A percentile compares a stretch with the other conserved stretches of the same genome.
These are phyloP conservation scores for Polyplosphaeria fusca DNA, from an alignment of 495 filamentous ascomycete species.

Conservation along the genomic window DNA sequence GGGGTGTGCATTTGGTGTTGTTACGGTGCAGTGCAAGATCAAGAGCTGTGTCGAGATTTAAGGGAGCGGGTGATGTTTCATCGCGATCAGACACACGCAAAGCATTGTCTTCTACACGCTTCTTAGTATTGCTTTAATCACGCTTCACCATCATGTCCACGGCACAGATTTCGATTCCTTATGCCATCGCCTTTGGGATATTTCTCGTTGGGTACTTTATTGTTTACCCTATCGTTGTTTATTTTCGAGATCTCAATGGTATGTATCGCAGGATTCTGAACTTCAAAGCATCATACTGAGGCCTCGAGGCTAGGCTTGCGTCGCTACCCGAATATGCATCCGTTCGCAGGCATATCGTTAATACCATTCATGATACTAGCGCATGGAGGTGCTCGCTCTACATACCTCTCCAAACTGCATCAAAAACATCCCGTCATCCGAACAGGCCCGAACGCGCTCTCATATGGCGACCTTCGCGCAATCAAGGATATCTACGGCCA, in stretches of 20 bases:
- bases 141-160: not conserved
- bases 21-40: no score
- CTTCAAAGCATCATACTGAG: no score
- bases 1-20: no score
- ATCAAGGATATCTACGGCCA: slow-evolving; percentile 59
- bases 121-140: not conserved
- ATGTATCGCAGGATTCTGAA: not conserved
- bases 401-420: slow-evolving; percentile 45
- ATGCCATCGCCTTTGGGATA: slow-evolving; percentile 12
- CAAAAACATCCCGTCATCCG: slow-evolving; percentile 48
- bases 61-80: no score
- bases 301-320: slow-evolving; percentile 46
- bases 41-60: no score
- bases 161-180: slow-evolving; percentile 6
- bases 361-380: slow-evolving; percentile 49
- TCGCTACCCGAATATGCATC: slow-evolving; percentile 48
- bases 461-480: slow-evolving; percentile 47
- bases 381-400: slow-evolving; percentile 46
- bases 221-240: slow-evolving; percentile 43
- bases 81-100: no score
- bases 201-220: slow-evolving; percentile 45
- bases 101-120: no score
- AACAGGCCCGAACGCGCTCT: slow-evolving; percentile 53
- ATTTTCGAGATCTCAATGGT: slow-evolving; percentile 50
- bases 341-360: slow-evolving; percentile 47